A percentile compares a stretch with the other conserved stretches of the same genome.
Evolutionary conservation across 495 filamentous ascomycete species (phyloP).

Genomic region (Penicillium cataractarum): DNA sequence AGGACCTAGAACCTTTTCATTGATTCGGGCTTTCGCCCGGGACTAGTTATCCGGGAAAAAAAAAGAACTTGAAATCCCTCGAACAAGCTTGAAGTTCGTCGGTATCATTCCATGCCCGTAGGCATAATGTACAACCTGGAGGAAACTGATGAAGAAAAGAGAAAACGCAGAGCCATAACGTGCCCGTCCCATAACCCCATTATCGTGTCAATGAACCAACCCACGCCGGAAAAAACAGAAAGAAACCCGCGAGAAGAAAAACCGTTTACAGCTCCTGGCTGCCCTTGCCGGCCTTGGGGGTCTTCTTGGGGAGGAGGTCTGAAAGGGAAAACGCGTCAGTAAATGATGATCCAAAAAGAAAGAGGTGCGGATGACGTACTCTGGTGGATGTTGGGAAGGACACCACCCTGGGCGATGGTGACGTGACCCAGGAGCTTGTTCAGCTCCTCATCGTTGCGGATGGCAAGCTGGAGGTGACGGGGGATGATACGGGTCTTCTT

Average conservation of each 20-base stretch:
- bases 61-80: slow-evolving; percentile 34
- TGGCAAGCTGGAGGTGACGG: slow-evolving; percentile 98
- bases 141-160: slow-evolving; percentile 69
- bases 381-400: slow-evolving; percentile 97
- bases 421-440: slow-evolving; percentile 99
- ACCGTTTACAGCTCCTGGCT: slow-evolving; percentile 86
- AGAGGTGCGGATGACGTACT: slow-evolving; percentile 62
- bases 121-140: slow-evolving; percentile 95
- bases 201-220: slow-evolving; percentile 78
- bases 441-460: slow-evolving; percentile 99
- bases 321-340: slow-evolving; percentile 50
- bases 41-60: slow-evolving; percentile 36
- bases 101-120: slow-evolving; percentile 66
- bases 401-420: slow-evolving; percentile 99
- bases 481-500: slow-evolving; percentile 99
- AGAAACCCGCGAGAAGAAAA: slow-evolving; percentile 53
- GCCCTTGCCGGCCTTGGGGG: slow-evolving; percentile 86
- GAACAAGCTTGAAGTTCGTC: slow-evolving; percentile 38
- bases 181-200: slow-evolving; percentile 84
- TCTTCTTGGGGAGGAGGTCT: slow-evolving; percentile 99
- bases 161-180: slow-evolving; percentile 76
- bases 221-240: slow-evolving; percentile 59
- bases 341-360: not conserved
- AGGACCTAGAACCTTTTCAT: slow-evolving; percentile 39
- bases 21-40: slow-evolving; percentile 25